Evolutionary conservation across 768 basidiomycete species (phyloP), one percentile per base, ranked within the genome.

Genomic region (Russula brevipes): DNA sequence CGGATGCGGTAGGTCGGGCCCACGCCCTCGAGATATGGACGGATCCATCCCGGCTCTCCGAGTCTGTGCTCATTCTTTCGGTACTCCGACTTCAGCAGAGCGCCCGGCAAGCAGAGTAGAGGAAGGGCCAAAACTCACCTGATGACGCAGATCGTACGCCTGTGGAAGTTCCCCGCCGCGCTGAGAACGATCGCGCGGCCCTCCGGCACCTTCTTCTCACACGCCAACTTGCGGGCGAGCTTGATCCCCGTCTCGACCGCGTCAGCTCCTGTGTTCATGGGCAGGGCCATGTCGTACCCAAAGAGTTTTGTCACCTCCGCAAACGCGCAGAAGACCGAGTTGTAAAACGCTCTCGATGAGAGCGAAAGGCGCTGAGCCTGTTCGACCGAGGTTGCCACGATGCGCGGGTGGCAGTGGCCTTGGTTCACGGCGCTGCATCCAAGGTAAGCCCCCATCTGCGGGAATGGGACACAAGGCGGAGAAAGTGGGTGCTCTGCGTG

Each of bases 251-350:
- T 97, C 78, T 99, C 97, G 59, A 98, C 97, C 8, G 97, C 97
- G 72, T 99, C 97, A 0, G 94, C 94, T 51, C 96, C 96, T 0
- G 96, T 98, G 81, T 99, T 99, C 94, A 98, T 97, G 30, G 96
- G 95, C 9, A 98, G 80, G 2, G 97, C 93, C 86, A 94, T 94
- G 66, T 96, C 95, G 74, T 90, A 98, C 12, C 87, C 88, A 71
- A 96, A 94, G 76, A 90, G 83, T 62, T 84, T 77, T 1, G 89
- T 92, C 63, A 98, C 80, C 73, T 85, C 81, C 1, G 94, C 93
- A 73, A 94, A 99, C n/a, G 79, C 81, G 0, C 94, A 94, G 68
- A 99, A 91, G 66, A 88, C 81, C 52, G 87, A 87, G 70, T 96
- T 97, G 79, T 98, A 93, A 80, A 99, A 98, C 0, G 97, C 97